Conservation (phyloP, 768 basidiomycete genomes). For the Phallus indusiatus region DNA sequence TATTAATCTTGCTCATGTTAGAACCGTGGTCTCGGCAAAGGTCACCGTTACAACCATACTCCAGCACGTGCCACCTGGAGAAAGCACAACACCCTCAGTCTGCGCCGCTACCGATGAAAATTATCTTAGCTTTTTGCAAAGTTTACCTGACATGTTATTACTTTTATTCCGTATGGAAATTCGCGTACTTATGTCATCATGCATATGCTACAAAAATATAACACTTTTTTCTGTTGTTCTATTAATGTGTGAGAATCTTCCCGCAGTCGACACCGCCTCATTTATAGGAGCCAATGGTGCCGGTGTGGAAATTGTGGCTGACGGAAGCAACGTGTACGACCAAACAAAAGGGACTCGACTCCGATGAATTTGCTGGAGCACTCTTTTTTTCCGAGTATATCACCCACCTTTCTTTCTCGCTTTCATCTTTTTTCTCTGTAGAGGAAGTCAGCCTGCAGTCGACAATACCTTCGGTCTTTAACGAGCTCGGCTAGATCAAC, state of each 20-base stretch:
- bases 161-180: neutral
- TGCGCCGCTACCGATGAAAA: constrained; percentile 76
- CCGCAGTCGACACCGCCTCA: neutral
- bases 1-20: constrained; percentile 20
- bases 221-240: neutral
- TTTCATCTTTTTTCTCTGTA: too few species aligned
- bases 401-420: too few species aligned
- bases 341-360: neutral
- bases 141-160: neutral
- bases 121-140: constrained; percentile 16
- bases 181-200: constrained; percentile 3
- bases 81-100: constrained; percentile 95
- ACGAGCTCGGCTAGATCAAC: too few species aligned
- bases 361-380: neutral
- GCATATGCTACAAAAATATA: constrained; percentile 10
- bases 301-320: neutral
- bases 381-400: too few species aligned
- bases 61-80: constrained; percentile 91
- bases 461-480: too few species aligned
- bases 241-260: neutral
- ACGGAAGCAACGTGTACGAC: neutral
- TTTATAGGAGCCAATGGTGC: neutral
- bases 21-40: constrained; percentile 98
- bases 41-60: constrained; percentile 87
- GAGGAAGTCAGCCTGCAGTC: too few species aligned